A percentile compares a stretch with the other conserved stretches of the same genome.
phyloP scores from a whole-genome alignment of 2,329 filamentous ascomycete genomes.

The Chalaropsis thielavioides region DNA sequence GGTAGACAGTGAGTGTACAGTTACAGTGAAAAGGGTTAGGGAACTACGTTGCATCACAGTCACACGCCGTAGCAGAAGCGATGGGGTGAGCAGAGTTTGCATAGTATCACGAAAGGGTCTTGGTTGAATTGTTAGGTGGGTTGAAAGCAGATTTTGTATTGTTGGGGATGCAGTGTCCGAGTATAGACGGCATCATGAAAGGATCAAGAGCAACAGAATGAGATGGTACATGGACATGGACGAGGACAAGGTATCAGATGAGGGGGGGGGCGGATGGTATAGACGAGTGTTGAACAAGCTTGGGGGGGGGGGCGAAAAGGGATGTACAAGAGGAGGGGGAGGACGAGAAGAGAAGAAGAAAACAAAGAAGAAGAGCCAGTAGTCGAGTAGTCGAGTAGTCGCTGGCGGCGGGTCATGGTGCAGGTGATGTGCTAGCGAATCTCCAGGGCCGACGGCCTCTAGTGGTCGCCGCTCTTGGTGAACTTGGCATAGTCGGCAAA shows the following conservation, averaged over 20 bases:
- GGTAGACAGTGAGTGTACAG: no score
- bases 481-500: conserved; percentile 64
- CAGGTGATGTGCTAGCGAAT: no score
- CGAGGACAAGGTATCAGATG: conserved; percentile 7
- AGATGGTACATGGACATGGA: not conserved
- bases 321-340: not conserved
- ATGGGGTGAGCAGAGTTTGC: not conserved
- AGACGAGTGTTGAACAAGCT: conserved; percentile 2
- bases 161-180: not conserved
- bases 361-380: not conserved
- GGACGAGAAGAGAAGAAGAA: not conserved
- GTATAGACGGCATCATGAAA: not conserved
- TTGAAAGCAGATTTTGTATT: conserved; percentile 1
- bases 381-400: not conserved
- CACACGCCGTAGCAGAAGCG: no score
- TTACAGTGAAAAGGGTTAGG: no score
- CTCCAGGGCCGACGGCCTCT: conserved; percentile 18
- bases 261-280: not conserved
- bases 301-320: not conserved
- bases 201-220: not conserved
- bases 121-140: not conserved
- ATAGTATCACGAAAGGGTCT: not conserved
- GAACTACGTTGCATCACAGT: no score
- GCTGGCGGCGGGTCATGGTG: not conserved
- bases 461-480: conserved; percentile 36